Evolutionary conservation across 805 yeast genomes (phyloP).

Genomic region (Candida montana): DNA sequence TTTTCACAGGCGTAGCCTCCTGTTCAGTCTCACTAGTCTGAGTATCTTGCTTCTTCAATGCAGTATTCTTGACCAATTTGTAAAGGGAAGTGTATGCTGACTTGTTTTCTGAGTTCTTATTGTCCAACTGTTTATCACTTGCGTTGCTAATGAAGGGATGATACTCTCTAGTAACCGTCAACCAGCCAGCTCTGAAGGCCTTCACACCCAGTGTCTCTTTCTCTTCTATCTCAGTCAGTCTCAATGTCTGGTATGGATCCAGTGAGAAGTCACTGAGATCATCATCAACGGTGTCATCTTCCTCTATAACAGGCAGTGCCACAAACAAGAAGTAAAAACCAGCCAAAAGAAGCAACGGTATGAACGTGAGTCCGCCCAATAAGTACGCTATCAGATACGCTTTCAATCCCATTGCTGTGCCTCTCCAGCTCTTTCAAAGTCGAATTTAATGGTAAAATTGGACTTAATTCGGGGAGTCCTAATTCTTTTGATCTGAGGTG

Average conservation of each 20-base stretch:
- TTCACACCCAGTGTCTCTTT: constrained; percentile 54
- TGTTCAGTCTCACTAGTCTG: constrained; percentile 7
- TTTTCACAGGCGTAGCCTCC: constrained; percentile 5
- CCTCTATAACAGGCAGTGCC: constrained; percentile 23
- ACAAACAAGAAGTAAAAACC: constrained; percentile 35
- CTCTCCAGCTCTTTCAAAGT: too few relatives aligned
- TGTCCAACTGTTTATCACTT: constrained; percentile 32
- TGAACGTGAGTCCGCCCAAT: constrained; percentile 76
- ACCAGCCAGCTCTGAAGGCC: constrained; percentile 68
- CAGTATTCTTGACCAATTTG: constrained; percentile 41
- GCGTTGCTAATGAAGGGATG: constrained; percentile 37
- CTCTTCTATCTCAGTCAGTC: constrained; percentile 64
- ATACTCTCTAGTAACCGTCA: constrained; percentile 77
- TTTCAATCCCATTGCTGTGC: constrained; percentile 14
- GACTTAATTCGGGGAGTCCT: too few relatives aligned
- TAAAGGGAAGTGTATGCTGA: constrained; percentile 59
- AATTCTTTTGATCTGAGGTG: neutral
- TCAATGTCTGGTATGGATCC: constrained; percentile 35
- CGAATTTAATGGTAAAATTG: too few relatives aligned
- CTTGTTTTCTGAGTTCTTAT: constrained; percentile 27
- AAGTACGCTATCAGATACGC: constrained; percentile 42
- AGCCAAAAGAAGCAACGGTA: constrained; percentile 49
- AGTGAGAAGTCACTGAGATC: constrained; percentile 18
- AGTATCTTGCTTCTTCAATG: constrained; percentile 15
- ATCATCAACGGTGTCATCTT: constrained; percentile 21